Evolutionary conservation across 139 green algal species (phyloP), one percentile per base, ranked within the genome.

Genomic region (Chlamydomonas sp.): DNA sequence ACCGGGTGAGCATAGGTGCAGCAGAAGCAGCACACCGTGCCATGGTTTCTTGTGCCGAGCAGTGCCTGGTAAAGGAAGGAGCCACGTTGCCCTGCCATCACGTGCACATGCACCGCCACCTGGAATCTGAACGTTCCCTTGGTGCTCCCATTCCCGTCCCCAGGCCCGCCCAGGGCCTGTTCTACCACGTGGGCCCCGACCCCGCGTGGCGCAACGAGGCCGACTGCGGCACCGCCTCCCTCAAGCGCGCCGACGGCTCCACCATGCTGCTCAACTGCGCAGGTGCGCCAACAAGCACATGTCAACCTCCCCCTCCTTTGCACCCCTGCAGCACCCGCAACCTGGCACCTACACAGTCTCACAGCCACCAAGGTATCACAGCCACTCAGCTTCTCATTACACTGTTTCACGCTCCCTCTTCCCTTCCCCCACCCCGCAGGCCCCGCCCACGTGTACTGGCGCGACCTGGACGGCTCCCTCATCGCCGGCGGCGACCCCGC

Each of bases 221-320:
- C 18, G 89, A 94, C 82, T 92, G 91, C 75, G 90, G 84, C 77
- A 66, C 82, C 60, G 86, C 78, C 0, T 49, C 64, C 3, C 90
- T 79, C 85, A 81, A 12, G 16, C 69, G 85, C 9, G 58, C 9
- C 2, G 85, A 90, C 68, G 79, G 85, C 74, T 84, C 61, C 75
- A 73, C 63, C 31, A 86, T 94, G 10, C 58, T 61, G 2, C 89
- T 96, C 69, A 94, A 96, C 86, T 96, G 93, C 86, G 85, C 85
- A 49, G 31, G 31, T 49, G 31, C 31, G 31, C 31, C 31, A 49
- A 49, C 31, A 49, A 49, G 31, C 31, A 49, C 31, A 49, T 49
- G 31, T 49, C 31, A 49, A 49, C 31, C 31, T 49, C 31, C 31
- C 31, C 31, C 31, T 49, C 31, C 31, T 49, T 49, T 49, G 31